These are phyloP conservation scores for Calonectria pseudoreteaudii DNA, from an alignment of 2,329 filamentous ascomycete genomes.

Conservation along the genomic window DNA sequence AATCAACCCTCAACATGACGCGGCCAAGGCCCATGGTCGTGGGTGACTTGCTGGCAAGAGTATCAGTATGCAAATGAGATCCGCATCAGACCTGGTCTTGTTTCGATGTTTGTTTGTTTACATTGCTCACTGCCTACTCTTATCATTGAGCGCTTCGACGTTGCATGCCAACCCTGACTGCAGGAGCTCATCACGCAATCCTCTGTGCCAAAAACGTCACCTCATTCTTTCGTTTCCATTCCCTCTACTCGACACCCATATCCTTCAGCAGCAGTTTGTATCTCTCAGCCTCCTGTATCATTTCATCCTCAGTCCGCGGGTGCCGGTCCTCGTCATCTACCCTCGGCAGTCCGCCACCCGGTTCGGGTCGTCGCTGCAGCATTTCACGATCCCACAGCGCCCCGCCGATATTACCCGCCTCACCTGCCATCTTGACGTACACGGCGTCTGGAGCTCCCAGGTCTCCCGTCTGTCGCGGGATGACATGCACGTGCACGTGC, in stretches of 20 bases:
- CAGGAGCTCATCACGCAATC: slow-evolving; percentile 8
- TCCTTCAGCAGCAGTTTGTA: slow-evolving; percentile 65
- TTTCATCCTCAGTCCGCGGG: slow-evolving; percentile 78
- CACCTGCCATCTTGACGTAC: slow-evolving; percentile 84
- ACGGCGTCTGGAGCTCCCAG: slow-evolving; percentile 72
- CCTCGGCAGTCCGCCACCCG: slow-evolving; percentile 70
- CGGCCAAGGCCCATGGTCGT: neutral
- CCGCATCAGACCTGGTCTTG: neutral
- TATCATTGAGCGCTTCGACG: neutral
- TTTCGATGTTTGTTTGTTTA: neutral
- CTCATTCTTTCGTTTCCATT: neutral
- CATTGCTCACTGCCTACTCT: neutral
- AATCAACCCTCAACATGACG: neutral
- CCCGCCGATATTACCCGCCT: slow-evolving; percentile 85
- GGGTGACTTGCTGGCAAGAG: neutral
- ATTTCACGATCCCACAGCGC: slow-evolving; percentile 69
- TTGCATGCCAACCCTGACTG: neutral
- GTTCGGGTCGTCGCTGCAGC: slow-evolving; percentile 55
- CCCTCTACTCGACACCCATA: slow-evolving; percentile 50
- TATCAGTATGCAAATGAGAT: neutral
- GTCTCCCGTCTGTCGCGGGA: slow-evolving; percentile 75
- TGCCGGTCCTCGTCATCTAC: slow-evolving; percentile 79
- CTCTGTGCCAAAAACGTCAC: neutral
- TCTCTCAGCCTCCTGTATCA: slow-evolving; percentile 81
- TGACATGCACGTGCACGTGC: slow-evolving; percentile 93